Conservation (phyloP, 2,329 filamentous ascomycete genomes). For the Penicillium sp. region DNA sequence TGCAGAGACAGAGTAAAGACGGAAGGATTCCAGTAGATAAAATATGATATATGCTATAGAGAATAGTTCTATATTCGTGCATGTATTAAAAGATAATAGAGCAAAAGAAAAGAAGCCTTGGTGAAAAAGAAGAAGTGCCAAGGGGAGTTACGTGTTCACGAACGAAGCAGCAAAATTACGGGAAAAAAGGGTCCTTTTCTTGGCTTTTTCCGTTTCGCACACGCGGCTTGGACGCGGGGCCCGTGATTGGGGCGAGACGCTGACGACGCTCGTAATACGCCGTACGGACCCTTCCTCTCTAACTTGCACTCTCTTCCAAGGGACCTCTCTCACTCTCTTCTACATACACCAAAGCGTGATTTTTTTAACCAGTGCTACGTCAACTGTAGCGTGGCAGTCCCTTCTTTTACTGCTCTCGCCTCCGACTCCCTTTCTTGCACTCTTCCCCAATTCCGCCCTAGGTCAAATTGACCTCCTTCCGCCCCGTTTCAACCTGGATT, state of each 20-base stretch:
- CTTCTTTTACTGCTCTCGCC: conserved; percentile 16
- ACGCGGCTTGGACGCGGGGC: conserved; percentile 40
- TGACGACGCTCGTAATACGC: conserved; percentile 41
- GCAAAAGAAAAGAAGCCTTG: conserved; percentile 2
- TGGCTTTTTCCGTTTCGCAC: conserved; percentile 33
- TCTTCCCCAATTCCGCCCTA: conserved; percentile 1
- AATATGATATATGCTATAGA: no score
- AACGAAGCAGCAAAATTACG: conserved; percentile 15
- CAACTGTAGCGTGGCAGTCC: conserved; percentile 11
- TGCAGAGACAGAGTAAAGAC: background rate
- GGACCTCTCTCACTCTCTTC: conserved; percentile 13
- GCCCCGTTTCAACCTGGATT: conserved; percentile 28
- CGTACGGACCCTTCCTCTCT: conserved; percentile 15
- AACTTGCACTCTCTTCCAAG: background rate
- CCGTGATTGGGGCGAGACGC: conserved; percentile 40
- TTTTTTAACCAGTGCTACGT: conserved; percentile 4
- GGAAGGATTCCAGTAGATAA: background rate
- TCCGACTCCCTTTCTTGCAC: conserved; percentile 9
- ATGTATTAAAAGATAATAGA: no score
- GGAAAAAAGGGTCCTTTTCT: conserved; percentile 33
- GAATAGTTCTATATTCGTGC: no score
- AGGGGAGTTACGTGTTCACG: conserved; percentile 21
- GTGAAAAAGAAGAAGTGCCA: background rate
- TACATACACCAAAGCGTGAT: conserved; percentile 11
- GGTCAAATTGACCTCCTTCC: conserved; percentile 5